Percentiles rank a stretch among this genome's conserved stretches.
Evolutionary conservation across 2,329 filamentous ascomycete species (phyloP).

Genomic region (Macrophomina pseudophaseolina): DNA sequence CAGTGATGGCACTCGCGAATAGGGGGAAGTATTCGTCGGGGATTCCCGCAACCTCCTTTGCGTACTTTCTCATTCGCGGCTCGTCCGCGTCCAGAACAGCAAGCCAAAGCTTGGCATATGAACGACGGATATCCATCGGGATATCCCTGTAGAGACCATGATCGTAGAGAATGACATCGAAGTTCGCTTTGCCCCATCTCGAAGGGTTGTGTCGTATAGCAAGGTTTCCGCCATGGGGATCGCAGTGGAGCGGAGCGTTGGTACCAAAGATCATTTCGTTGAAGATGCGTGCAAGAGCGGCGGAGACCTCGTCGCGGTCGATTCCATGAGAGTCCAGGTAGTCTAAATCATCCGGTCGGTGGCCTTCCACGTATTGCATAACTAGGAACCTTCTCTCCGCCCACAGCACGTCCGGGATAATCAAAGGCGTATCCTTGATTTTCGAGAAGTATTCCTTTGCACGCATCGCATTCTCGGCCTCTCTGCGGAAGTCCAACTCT

Average conservation of each 20-base stretch:
- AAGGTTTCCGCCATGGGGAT: conserved; percentile 95
- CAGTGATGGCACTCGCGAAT: conserved; percentile 95
- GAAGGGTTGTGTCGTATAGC: conserved; percentile 79
- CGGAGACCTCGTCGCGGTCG: conserved; percentile 93
- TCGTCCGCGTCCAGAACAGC: conserved; percentile 92
- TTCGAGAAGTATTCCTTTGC: conserved; percentile 81
- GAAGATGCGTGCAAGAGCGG: conserved; percentile 87
- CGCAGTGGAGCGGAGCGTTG: conserved; percentile 88
- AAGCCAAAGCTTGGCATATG: conserved; percentile 97
- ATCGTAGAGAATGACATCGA: conserved; percentile 95
- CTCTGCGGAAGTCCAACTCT: conserved; percentile 86
- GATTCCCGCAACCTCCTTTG: conserved; percentile 86
- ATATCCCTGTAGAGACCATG: conserved; percentile 97
- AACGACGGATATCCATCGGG: conserved; percentile 74
- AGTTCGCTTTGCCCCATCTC: conserved; percentile 69
- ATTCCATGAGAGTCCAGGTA: conserved; percentile 87
- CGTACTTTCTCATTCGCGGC: conserved; percentile 82
- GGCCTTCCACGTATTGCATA: conserved; percentile 90
- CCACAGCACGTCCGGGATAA: conserved; percentile 91
- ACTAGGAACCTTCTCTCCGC: conserved; percentile 87
- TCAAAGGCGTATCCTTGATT: conserved; percentile 75
- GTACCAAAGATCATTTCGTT: conserved; percentile 99
- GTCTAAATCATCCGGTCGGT: conserved; percentile 83
- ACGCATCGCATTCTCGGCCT: conserved; percentile 81
- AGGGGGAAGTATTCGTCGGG: conserved; percentile 89